Evolutionary conservation across 75 land plant genomes (phyloP).

Genomic region (Pinus albicaulis): DNA sequence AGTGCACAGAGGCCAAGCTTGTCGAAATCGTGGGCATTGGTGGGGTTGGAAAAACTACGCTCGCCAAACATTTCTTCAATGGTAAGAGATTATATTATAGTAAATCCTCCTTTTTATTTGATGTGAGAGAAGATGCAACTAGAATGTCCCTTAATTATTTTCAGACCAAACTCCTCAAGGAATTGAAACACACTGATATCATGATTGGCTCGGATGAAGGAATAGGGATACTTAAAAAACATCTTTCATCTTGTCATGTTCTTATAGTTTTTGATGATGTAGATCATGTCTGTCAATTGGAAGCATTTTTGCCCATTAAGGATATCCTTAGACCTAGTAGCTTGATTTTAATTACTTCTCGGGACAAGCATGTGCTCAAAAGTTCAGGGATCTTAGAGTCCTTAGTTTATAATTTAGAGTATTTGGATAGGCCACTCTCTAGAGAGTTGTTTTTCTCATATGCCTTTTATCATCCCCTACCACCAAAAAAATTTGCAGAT

Average conservation of each 20-base stretch:
- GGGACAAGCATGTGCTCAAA: background rate
- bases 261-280: conserved; percentile 1
- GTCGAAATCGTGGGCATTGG: background rate
- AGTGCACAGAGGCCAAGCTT: background rate
- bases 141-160: background rate
- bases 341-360: background rate
- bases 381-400: background rate
- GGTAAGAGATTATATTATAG: background rate
- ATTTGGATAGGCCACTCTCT: background rate
- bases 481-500: background rate
- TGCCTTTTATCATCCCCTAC: background rate
- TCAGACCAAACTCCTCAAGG: background rate
- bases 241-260: background rate
- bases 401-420: background rate
- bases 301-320: background rate
- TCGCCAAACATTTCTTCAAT: background rate
- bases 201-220: background rate
- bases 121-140: background rate
- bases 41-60: background rate
- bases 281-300: background rate
- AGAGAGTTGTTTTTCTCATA: background rate
- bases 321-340: background rate
- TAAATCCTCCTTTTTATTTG: background rate
- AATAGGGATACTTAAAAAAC: background rate
- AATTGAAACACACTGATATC: background rate